These are phyloP conservation scores for Crassisporium funariophilum DNA, from an alignment of 768 basidiomycete genomes.

Conservation along the genomic window DNA sequence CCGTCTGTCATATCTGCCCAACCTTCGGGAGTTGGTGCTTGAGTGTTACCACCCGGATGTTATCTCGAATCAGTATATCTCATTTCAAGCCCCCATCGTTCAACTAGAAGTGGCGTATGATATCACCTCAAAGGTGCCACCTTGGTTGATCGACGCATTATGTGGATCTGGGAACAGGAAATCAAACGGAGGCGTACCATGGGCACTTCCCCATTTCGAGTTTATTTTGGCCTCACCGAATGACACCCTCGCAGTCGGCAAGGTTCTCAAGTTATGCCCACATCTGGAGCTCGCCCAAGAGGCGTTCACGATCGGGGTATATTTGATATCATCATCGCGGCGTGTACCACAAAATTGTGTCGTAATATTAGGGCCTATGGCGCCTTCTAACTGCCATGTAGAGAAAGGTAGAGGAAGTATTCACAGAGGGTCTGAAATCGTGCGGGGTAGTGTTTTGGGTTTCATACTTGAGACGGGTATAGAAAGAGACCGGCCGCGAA, in stretches of 20 bases:
- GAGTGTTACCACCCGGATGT: constrained; percentile 1
- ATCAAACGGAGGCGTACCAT: constrained; percentile 3
- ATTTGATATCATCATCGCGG: constrained; percentile 8
- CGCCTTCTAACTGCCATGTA: background rate
- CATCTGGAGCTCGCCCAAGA: constrained; percentile 12
- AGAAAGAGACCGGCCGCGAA: background rate
- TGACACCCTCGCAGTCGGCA: background rate
- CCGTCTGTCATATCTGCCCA: constrained; percentile 4
- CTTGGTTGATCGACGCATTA: constrained; percentile 21
- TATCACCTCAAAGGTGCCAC: constrained; percentile 22
- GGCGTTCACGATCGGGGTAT: constrained; percentile 2
- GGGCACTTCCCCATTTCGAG: constrained; percentile 17
- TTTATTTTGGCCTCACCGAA: constrained; percentile 8
- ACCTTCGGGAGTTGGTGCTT: constrained; percentile 6
- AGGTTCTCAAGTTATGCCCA: constrained; percentile 7
- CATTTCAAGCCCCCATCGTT: constrained; percentile 6
- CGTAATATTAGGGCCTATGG: constrained; percentile 13
- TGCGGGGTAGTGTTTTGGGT: constrained; percentile 11
- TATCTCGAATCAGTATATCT: background rate
- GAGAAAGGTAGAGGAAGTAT: background rate
- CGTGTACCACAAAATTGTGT: background rate
- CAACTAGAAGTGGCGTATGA: constrained; percentile 35
- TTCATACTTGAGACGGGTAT: constrained; percentile 6
- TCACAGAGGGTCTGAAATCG: no score
- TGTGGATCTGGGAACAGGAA: constrained; percentile 3